Evolutionary conservation across 2,329 filamentous ascomycete genomes (phyloP), one percentile per base, ranked within the genome.

Genomic region (Thelonectria rubi): DNA sequence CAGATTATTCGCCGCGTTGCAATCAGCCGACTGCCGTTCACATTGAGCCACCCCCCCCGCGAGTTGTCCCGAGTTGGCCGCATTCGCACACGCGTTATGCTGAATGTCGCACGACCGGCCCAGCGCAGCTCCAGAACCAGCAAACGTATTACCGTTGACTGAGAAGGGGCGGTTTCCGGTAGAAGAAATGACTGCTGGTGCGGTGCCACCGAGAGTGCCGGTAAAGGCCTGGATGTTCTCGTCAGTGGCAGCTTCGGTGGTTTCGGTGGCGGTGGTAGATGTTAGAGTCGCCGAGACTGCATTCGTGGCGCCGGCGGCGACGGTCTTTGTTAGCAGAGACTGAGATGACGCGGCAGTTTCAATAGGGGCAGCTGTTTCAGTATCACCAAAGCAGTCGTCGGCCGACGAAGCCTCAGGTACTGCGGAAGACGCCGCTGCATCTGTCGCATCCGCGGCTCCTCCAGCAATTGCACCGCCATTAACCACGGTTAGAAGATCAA

Each of bases 101-200:
- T 84, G 81, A 39, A 83, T 76, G 59, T 81, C 78, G 70, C 82
- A 84, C 11, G 81, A 81, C 24, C 82, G 80, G 73, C 79, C 76
- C 60, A 82, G 69, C 10, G 82, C 82, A 37, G 80, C 81, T 46
- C 75, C 78, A 10, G 71, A 66, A 65, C 80, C 80, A 5, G 82
- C 77, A 73, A 88, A 89, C 63, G 80, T 85, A 56, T 81, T 81
- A 15, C 80, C 82, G 58, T 83, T 87, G 65, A 87, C 87, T 50
- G 72, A 76, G 72, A 84, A 85, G 54, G 81, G 81, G 15, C 78
- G 78, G 46, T 74, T 68, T 10, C 73, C 66, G 30, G 74, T 72
- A 5, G 73, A 71, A 3, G 76, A 75, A 66, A 76, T 65, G 24
- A 84, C 79, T 4, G 82, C 70, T 2, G 81, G 80, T 2, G 80